A percentile compares a stretch with the other conserved stretches of the same genome.
Evolutionary conservation across 108 stramenopile species (phyloP).

Genomic region (Phaeodactylum tricornutum): DNA sequence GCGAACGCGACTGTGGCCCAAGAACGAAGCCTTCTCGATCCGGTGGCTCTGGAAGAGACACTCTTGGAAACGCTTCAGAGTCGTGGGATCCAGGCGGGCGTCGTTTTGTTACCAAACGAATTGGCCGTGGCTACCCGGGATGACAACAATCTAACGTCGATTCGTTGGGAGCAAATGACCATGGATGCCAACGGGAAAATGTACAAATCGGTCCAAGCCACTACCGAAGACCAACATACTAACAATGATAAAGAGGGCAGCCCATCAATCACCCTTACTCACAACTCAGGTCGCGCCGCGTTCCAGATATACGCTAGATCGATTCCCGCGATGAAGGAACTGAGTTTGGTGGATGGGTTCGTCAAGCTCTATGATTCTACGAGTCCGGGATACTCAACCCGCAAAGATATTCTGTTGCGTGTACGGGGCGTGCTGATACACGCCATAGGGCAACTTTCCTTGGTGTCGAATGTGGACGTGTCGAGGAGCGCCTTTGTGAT

Average conservation of each 20-base stretch:
- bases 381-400: conserved; percentile 45
- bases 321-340: conserved; percentile 71
- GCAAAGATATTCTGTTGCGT: conserved; percentile 47
- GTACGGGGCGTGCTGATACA: conserved; percentile 68
- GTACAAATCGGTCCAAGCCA: neutral
- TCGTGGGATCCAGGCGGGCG: conserved; percentile 20
- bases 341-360: conserved; percentile 71
- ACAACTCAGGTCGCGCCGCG: conserved; percentile 42
- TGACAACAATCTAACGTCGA: conserved; percentile 8
- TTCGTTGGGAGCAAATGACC: conserved; percentile 5
- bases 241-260: neutral
- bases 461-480: conserved; percentile 28
- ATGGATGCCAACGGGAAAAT: conserved; percentile 1
- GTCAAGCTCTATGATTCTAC: conserved; percentile 65
- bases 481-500: neutral
- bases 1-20: neutral
- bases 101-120: conserved; percentile 39
- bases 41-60: neutral
- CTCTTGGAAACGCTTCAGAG: conserved; percentile 7
- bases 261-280: conserved; percentile 26
- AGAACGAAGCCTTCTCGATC: neutral
- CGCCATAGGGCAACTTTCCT: conserved; percentile 50
- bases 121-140: conserved; percentile 17
- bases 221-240: neutral
- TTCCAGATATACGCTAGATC: conserved; percentile 63